Conservation (phyloP, 352 stramenopile species). For the Aphanomyces cochlioides region DNA sequence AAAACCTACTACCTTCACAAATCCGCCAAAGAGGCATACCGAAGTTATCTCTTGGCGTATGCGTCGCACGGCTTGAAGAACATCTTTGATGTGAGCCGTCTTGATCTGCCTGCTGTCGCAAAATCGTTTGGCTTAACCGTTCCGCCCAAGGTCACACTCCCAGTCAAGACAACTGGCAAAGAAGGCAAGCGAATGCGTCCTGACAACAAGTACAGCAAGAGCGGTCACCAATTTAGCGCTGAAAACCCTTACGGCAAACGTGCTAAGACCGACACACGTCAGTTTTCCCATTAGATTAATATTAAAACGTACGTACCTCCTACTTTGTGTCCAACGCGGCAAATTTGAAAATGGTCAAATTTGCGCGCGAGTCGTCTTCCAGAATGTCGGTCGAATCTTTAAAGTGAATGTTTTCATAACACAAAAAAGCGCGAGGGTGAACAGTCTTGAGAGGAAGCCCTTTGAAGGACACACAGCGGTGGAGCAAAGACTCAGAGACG, state of each 20-base stretch:
- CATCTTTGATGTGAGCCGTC: conserved; percentile 97
- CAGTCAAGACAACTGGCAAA: conserved; percentile 78
- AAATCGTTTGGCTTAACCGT: conserved; percentile 97
- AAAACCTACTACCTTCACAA: conserved; percentile 99
- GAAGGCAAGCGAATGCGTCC: conserved; percentile 70
- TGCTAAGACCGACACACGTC: conserved; percentile 83
- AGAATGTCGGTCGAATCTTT: neutral
- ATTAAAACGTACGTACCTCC: neutral
- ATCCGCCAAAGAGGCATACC: conserved; percentile 96
- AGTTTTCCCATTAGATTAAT: conserved; percentile 86
- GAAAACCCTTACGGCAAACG: conserved; percentile 97
- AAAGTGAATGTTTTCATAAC: neutral
- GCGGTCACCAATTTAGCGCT: conserved; percentile 96
- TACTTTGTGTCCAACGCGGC: neutral
- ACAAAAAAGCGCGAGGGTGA: too few relatives aligned
- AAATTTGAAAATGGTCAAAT: too few relatives aligned
- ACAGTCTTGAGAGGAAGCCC: too few relatives aligned
- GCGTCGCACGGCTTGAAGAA: conserved; percentile 96
- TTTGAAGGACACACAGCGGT: too few relatives aligned
- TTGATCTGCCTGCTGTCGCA: conserved; percentile 96
- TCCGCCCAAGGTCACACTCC: conserved; percentile 95
- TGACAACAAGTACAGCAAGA: conserved; percentile 48
- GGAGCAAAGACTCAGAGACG: too few relatives aligned
- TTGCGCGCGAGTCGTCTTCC: too few relatives aligned
- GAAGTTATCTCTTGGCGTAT: conserved; percentile 97